Conservation (phyloP, 2,329 filamentous ascomycete species). For the Erysiphe neolycopersici region DNA sequence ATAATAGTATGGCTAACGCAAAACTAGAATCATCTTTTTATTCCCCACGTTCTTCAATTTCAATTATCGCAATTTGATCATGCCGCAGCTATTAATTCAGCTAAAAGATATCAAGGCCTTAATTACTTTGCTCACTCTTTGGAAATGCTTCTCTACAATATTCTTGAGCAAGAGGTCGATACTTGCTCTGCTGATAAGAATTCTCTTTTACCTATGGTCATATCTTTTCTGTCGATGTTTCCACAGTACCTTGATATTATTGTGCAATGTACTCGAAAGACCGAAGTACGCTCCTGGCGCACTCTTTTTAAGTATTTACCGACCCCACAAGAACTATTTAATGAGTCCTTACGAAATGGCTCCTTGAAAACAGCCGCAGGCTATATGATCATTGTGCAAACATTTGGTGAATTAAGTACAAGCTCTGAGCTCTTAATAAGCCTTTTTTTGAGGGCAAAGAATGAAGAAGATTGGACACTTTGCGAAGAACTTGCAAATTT, state of each 20-base stretch:
- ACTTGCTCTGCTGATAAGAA: conserved; percentile 33
- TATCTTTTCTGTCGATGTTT: conserved; percentile 42
- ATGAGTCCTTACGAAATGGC: conserved; percentile 64
- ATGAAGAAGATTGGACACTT: conserved; percentile 76
- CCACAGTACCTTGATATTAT: conserved; percentile 82
- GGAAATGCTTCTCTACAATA: conserved; percentile 75
- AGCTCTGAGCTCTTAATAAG: conserved; percentile 57
- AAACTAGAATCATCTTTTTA: conserved; percentile 64
- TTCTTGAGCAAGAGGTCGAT: conserved; percentile 86
- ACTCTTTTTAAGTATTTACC: conserved; percentile 82
- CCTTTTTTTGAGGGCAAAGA: conserved; percentile 53
- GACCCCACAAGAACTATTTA: conserved; percentile 73
- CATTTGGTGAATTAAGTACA: conserved; percentile 39
- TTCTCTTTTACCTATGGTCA: conserved; percentile 34
- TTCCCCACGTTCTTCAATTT: conserved; percentile 64
- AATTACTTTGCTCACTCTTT: conserved; percentile 84
- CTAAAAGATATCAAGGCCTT: conserved; percentile 61
- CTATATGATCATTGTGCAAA: conserved; percentile 85
- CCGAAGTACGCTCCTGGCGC: conserved; percentile 80
- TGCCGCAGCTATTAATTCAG: conserved; percentile 55
- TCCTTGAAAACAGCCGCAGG: conserved; percentile 86
- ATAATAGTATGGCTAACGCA: conserved; percentile 2
- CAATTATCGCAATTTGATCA: conserved; percentile 52
- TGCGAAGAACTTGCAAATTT: conserved; percentile 93
- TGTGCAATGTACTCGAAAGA: conserved; percentile 91